phyloP scores from a whole-genome alignment of 805 yeast species.

The Vanderwaltozyma tropicalis region DNA sequence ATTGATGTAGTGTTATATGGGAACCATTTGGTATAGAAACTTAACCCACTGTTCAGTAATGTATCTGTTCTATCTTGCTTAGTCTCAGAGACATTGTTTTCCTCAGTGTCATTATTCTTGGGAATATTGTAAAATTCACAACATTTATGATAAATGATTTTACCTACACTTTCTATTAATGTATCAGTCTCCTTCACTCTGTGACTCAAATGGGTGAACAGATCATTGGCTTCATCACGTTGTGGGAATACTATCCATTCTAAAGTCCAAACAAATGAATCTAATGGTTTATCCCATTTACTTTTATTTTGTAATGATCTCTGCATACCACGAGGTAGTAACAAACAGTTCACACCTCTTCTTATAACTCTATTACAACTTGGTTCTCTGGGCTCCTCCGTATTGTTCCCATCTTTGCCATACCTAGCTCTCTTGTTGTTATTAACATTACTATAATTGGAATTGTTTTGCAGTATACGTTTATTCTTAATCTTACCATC shows the following conservation, averaged over 20 bases:
- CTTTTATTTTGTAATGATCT: constrained; percentile 54
- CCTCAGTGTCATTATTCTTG: background rate
- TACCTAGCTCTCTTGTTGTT: constrained; percentile 3
- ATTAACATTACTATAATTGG: constrained; percentile 15
- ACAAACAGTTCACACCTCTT: constrained; percentile 56
- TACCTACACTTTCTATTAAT: constrained; percentile 26
- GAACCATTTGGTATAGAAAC: constrained; percentile 23
- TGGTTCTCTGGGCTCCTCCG: constrained; percentile 9
- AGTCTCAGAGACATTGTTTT: constrained; percentile 4
- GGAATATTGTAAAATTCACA: constrained; percentile 10
- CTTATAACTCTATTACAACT: constrained; percentile 28
- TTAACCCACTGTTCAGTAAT: constrained; percentile 9
- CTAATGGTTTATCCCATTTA: constrained; percentile 53
- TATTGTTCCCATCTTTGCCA: background rate
- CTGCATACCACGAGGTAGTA: constrained; percentile 66
- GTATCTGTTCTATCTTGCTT: constrained; percentile 10
- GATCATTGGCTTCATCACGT: constrained; percentile 3
- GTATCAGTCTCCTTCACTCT: constrained; percentile 28
- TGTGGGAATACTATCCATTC: constrained; percentile 47
- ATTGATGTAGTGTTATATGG: constrained; percentile 23
- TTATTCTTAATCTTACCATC: constrained; percentile 39
- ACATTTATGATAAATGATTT: constrained; percentile 21
- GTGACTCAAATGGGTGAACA: constrained; percentile 29
- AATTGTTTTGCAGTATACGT: constrained; percentile 29
- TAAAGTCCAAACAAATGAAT: constrained; percentile 65